Evolutionary conservation across 495 filamentous ascomycete genomes (phyloP), one percentile per base, ranked within the genome.

Genomic region (Hypoxylon trugodes): DNA sequence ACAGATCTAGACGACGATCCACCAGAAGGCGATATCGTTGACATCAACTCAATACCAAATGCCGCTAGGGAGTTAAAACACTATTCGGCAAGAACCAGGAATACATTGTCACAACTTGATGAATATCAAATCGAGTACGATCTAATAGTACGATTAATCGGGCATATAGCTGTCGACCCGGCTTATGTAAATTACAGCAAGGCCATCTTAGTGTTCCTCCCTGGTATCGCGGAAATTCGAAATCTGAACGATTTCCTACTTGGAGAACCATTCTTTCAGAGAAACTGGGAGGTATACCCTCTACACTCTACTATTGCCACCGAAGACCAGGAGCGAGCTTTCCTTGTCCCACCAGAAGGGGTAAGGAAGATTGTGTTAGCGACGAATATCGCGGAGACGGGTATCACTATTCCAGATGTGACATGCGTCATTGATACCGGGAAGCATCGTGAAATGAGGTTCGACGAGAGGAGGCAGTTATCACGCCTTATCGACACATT

Each of bases 371-470:
- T 97, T 58, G 93, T 97, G 3, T 84, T 97, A 40, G 91, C 94
- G 4, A 98, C 94, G 6, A 98, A 98, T 69, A 97, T 98, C 69
- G 94, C 94, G 18, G 94, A 98, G 69, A 98, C 94, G 0, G 93
- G 93, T 76, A 96, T 98, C 67, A 98, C 94, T 0, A 98, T 98
- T 65, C 94, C 94, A 1, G 94, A 97, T 73, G 88, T 98, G 30
- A 97, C 94, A 3, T 96, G 92, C 66, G 94, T 98, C 21, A 88
- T 98, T 55, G 94, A 98, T 74, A 89, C 91, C 9, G 93, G 94
- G 47, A 97, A 95, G 72, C 94, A 97, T 73, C 93, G 94, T 60
- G 95, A 96, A 69, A 98, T 98, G 95, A 74, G 83, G 26, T 98
- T 96, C 66, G 95, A 98, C 68, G 95, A 98, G 77, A 83, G 89